Percentiles rank a stretch among this genome's conserved stretches.
phyloP scores from a whole-genome alignment of 1,284 basidiomycete genomes.

The Fomitopsis pinicola region DNA sequence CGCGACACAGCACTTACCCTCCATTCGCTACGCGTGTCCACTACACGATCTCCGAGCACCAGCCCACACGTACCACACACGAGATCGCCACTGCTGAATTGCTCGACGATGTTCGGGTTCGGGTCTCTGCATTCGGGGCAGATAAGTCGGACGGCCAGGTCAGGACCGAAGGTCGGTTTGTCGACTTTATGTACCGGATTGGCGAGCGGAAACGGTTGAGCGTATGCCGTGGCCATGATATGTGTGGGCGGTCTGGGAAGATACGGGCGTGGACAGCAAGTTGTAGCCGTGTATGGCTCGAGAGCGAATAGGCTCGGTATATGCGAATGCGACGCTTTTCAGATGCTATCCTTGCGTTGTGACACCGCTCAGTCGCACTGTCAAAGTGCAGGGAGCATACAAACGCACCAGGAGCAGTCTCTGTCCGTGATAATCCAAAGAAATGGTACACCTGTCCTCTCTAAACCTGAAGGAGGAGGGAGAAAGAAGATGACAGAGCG shows the following conservation, averaged over 20 bases:
- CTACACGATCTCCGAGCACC: slow-evolving; percentile 92
- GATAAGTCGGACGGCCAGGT: slow-evolving; percentile 86
- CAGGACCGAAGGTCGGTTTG: slow-evolving; percentile 65
- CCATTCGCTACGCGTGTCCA: slow-evolving; percentile 99
- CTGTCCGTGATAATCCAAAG: background rate
- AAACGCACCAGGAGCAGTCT: background rate
- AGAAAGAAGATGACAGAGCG: background rate
- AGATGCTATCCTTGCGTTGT: background rate
- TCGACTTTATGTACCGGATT: slow-evolving; percentile 41
- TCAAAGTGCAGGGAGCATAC: background rate
- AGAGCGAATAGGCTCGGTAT: background rate
- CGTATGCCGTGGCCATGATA: slow-evolving; percentile 40
- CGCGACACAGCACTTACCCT: slow-evolving; percentile 58
- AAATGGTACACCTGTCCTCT: background rate
- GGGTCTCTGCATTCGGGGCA: slow-evolving; percentile 94
- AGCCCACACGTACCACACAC: slow-evolving; percentile 97
- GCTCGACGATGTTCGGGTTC: slow-evolving; percentile 93
- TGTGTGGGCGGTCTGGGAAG: slow-evolving; percentile 15
- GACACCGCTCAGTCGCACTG: background rate
- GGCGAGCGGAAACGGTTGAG: slow-evolving; percentile 73
- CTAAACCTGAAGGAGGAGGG: background rate
- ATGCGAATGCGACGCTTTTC: background rate
- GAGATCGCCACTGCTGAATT: slow-evolving; percentile 96
- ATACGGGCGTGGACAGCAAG: background rate
- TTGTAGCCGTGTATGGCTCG: background rate